Percentiles rank a stretch among this genome's conserved stretches.
phyloP scores from a whole-genome alignment of 164 flowering plant genomes.

The Brasenia schreberi region DNA sequence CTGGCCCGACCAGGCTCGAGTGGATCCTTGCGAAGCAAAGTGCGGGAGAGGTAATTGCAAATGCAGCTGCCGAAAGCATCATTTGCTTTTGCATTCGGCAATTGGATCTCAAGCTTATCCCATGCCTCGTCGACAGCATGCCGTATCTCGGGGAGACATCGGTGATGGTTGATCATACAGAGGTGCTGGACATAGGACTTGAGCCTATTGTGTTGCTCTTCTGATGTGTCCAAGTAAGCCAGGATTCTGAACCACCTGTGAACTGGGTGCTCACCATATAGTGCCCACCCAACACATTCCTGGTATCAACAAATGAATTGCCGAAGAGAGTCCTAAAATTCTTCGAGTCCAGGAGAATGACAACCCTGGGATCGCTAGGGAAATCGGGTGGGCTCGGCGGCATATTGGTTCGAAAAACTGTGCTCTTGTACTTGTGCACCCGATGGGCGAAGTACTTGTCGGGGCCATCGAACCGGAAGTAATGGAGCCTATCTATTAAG shows the following conservation, averaged over 20 bases:
- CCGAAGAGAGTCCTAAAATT: too few species aligned
- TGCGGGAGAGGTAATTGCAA: constrained; percentile 43
- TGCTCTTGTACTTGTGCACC: constrained; percentile 57
- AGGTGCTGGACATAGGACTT: constrained; percentile 47
- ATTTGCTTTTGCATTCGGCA: constrained; percentile 11
- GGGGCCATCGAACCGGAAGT: constrained; percentile 52
- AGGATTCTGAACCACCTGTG: constrained; percentile 63
- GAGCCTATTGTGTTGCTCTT: constrained; percentile 39
- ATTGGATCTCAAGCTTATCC: constrained; percentile 38
- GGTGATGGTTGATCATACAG: constrained; percentile 43
- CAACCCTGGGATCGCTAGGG: constrained; percentile 54
- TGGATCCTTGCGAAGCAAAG: constrained; percentile 38
- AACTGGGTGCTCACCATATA: constrained; percentile 63
- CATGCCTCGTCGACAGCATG: constrained; percentile 44
- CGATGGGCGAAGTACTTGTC: constrained; percentile 51
- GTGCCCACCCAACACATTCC: constrained; percentile 60
- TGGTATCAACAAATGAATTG: constrained; percentile 70
- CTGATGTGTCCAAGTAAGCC: constrained; percentile 72
- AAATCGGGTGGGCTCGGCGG: constrained; percentile 78
- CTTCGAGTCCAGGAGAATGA: constrained; percentile 76
- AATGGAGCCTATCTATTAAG: constrained; percentile 55
- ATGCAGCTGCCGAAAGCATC: constrained; percentile 38
- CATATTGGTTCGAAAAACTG: constrained; percentile 69
- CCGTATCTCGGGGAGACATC: constrained; percentile 37
- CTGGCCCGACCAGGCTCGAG: constrained; percentile 43